Conservation (phyloP, 148 eudicot species). For the Suaeda aralocaspica region DNA sequence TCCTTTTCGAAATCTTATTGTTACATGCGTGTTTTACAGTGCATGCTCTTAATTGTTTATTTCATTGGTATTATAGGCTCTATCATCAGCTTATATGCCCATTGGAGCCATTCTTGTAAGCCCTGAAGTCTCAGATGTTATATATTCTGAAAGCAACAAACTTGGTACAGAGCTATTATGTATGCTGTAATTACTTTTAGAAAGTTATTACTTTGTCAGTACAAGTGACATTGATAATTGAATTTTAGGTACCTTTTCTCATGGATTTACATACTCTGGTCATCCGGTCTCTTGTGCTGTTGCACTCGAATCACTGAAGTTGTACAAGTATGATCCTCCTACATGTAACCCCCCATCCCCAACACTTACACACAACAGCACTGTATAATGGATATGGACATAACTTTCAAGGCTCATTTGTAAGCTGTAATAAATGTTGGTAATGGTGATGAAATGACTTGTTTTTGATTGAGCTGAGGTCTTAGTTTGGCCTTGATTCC, state of each 20-base stretch:
- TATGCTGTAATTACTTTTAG: neutral
- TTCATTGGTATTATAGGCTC: constrained; percentile 48
- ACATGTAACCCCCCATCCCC: neutral
- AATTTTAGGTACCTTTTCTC: constrained; percentile 63
- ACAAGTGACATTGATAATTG: neutral
- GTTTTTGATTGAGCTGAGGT: no score
- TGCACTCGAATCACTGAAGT: constrained; percentile 79
- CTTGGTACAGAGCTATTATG: constrained; percentile 50
- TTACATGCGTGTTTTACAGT: neutral
- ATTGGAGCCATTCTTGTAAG: constrained; percentile 94
- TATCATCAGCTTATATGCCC: constrained; percentile 94
- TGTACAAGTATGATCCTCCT: constrained; percentile 72
- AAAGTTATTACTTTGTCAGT: neutral
- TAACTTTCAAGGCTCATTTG: no score
- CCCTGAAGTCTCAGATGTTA: constrained; percentile 78
- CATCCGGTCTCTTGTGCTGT: constrained; percentile 98
- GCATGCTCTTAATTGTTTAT: constrained; percentile 1
- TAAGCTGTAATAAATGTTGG: no score
- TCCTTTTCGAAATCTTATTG: constrained; percentile 1
- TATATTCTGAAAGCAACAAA: constrained; percentile 80
- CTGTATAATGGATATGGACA: no score
- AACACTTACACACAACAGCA: neutral
- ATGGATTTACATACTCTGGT: constrained; percentile 97
- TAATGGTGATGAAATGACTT: no score
- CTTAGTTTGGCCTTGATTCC: neutral